Evolutionary conservation across 495 filamentous ascomycete species (phyloP), one percentile per base, ranked within the genome.

Genomic region (Endocarpon pusillum): DNA sequence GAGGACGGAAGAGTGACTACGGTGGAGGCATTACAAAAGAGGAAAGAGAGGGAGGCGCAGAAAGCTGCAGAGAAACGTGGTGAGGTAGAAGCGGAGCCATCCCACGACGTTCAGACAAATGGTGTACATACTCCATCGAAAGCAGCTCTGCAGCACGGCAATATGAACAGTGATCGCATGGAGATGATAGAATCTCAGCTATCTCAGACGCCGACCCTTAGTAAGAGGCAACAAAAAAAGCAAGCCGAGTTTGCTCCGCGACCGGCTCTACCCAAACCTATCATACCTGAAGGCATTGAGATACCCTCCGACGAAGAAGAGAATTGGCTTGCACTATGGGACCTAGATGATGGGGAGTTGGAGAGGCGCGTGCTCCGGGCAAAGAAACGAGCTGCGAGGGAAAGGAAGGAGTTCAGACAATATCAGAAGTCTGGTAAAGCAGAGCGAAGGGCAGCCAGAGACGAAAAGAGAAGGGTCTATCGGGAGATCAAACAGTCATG

Each of bases 171-270:
- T n/a, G 25, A 28, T n/a, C 15, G 25, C 25, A 28, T 4, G n/a
- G 18, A 21, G 32, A 16, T 34, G 17, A 20, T 34, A 12, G 17
- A 9, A 27, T 15, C 17, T 1, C 19, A 30, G 10, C 3, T 10
- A 28, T 35, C 32, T 27, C 16, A 39, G 18, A 49, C 52, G 34
- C 31, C 45, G 10, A 49, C 44, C 26, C 36, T 54, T 4, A 60
- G 57, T 34, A 62, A 61, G 36, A 62, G 53, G 42, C 62, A 61
- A 41, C 43, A 49, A n/a, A 55, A 54, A 37, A 45, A 47, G 36
- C 41, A 28, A 22, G 41, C 40, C 8, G 33, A 29, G 21, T 41
- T 44, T 5, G 35, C 41, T 24, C 43, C 43, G 19, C 42, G 38
- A 27, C 46, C 51, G 15, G 29, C 44, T 9, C 51, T 49, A 3